Conservation (phyloP, 345 rosid genomes). For the Aquilaria sinensis region DNA sequence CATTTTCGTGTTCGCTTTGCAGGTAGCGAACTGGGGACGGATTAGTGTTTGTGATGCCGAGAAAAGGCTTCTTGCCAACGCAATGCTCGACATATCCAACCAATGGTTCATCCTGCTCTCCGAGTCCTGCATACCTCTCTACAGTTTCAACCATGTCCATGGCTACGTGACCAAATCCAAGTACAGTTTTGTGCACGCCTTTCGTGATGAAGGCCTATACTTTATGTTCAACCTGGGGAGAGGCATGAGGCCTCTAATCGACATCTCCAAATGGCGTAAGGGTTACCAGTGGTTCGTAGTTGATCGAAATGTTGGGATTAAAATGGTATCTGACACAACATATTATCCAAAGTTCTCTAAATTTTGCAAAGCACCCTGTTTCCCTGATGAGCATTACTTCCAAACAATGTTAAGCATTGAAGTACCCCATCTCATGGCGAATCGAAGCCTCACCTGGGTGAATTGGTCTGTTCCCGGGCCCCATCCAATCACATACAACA, state of each 20-base stretch:
- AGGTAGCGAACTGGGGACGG: constrained; percentile 29
- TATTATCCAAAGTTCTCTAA: constrained; percentile 30
- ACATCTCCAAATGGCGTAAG: constrained; percentile 15
- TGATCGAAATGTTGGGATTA: constrained; percentile 31
- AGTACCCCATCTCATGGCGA: constrained; percentile 21
- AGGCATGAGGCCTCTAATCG: constrained; percentile 31
- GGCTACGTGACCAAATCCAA: constrained; percentile 33
- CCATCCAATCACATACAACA: constrained; percentile 28
- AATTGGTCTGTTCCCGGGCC: constrained; percentile 45
- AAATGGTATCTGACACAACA: constrained; percentile 29
- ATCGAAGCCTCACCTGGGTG: constrained; percentile 38
- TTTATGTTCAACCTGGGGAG: not conserved
- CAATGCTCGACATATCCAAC: constrained; percentile 43
- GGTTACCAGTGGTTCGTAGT: constrained; percentile 51
- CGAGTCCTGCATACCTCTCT: constrained; percentile 43
- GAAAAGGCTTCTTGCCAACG: constrained; percentile 41
- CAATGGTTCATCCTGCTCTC: constrained; percentile 41
- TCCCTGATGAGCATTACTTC: constrained; percentile 43
- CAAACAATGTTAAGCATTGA: constrained; percentile 29
- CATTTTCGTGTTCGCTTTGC: too few species aligned
- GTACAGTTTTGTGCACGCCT: constrained; percentile 24
- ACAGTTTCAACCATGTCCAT: constrained; percentile 37
- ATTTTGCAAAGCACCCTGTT: constrained; percentile 28
- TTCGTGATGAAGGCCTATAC: constrained; percentile 18
- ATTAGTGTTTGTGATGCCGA: constrained; percentile 43